Percentiles rank a stretch among this genome's conserved stretches.
These are phyloP conservation scores for Clonostachys solani DNA, from an alignment of 2,329 filamentous ascomycete genomes.

Conservation along the genomic window DNA sequence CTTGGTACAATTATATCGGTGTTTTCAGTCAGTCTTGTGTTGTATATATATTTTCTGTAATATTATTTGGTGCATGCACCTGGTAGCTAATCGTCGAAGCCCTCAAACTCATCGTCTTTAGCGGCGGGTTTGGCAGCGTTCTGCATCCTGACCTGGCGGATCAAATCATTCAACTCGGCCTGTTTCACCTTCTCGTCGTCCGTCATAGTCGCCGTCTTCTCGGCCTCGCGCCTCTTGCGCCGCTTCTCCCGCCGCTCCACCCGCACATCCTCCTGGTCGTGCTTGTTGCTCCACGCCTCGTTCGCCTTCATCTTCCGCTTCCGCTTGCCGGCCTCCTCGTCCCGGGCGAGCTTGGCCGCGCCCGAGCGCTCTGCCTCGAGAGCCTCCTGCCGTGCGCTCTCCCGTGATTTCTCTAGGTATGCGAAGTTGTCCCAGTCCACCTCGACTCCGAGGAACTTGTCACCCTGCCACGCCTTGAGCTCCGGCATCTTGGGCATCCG, in stretches of 20 bases:
- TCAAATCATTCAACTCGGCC: conserved; percentile 58
- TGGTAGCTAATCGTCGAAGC: conserved; percentile 43
- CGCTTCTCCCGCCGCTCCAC: conserved; percentile 61
- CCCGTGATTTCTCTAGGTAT: conserved; percentile 69
- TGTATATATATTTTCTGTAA: too few relatives aligned
- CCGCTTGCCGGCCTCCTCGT: conserved; percentile 21
- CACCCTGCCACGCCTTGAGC: conserved; percentile 67
- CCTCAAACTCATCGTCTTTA: conserved; percentile 49
- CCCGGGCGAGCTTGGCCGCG: conserved; percentile 27
- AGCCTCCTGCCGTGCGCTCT: conserved; percentile 58
- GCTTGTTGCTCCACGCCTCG: conserved; percentile 70
- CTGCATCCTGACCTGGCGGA: conserved; percentile 57
- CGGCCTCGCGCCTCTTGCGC: conserved; percentile 58
- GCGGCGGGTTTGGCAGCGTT: conserved; percentile 39
- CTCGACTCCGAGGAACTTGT: conserved; percentile 56
- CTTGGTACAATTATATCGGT: too few relatives aligned
- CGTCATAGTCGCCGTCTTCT: conserved; percentile 61
- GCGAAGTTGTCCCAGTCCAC: conserved; percentile 65
- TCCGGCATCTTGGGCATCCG: conserved; percentile 94
- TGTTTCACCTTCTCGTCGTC: conserved; percentile 63
- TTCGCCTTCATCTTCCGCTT: conserved; percentile 58
- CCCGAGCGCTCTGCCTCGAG: conserved; percentile 42
- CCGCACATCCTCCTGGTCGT: conserved; percentile 60
- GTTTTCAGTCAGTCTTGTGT: too few relatives aligned
- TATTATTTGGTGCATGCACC: too few relatives aligned